A percentile compares a stretch with the other conserved stretches of the same genome.
phyloP scores from a whole-genome alignment of 2,329 filamentous ascomycete genomes.

The Penicillium sp. region DNA sequence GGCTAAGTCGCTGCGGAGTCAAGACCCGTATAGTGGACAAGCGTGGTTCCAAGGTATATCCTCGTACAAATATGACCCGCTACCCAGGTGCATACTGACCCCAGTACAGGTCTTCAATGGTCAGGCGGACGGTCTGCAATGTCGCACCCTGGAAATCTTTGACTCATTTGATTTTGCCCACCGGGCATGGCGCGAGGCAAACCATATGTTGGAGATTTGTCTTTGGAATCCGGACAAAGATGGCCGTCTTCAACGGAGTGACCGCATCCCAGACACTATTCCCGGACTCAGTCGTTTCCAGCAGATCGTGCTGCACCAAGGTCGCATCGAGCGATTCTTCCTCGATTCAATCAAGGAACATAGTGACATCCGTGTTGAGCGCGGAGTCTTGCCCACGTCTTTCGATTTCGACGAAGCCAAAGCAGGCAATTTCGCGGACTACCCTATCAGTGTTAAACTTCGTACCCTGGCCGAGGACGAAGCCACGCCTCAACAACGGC shows the following conservation, averaged over 20 bases:
- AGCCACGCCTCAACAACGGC: conserved; percentile 28
- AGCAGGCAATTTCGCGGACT: conserved; percentile 49
- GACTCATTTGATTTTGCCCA: conserved; percentile 68
- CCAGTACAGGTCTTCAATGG: conserved; percentile 25
- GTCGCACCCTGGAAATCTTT: conserved; percentile 68
- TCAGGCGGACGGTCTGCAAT: conserved; percentile 58
- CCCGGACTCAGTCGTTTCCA: conserved; percentile 61
- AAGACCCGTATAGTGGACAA: conserved; percentile 50
- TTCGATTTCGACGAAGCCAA: conserved; percentile 54
- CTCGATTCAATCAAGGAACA: conserved; percentile 58
- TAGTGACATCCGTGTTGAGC: conserved; percentile 56
- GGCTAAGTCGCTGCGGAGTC: conserved; percentile 49
- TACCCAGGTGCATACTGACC: not conserved
- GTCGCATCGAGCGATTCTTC: conserved; percentile 66
- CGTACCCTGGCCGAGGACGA: conserved; percentile 59
- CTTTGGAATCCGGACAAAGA: conserved; percentile 47
- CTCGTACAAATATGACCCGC: not conserved
- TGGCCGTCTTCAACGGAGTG: conserved; percentile 56
- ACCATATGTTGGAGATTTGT: conserved; percentile 27
- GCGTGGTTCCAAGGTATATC: conserved; percentile 35
- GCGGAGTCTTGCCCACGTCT: conserved; percentile 56
- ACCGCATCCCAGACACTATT: conserved; percentile 62
- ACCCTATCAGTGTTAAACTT: conserved; percentile 61
- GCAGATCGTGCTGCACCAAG: conserved; percentile 67
- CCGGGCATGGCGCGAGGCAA: conserved; percentile 48